Conservation (phyloP, 495 filamentous ascomycete species). For the Penicillium waksmanii region DNA sequence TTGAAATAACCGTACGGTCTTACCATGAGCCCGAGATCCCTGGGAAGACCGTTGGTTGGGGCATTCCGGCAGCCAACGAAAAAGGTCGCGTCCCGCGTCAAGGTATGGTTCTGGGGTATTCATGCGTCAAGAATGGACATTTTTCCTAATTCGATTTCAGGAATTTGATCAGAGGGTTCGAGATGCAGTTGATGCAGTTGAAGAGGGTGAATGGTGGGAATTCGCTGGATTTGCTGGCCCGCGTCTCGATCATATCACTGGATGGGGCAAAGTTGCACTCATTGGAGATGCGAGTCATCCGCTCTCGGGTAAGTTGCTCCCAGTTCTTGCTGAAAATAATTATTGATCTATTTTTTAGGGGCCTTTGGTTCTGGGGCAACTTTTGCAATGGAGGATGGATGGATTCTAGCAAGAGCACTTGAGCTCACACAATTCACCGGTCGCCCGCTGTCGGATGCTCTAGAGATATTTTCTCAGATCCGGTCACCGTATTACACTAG, state of each 20-base stretch:
- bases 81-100: conserved; percentile 33
- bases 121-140: not conserved
- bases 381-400: conserved; percentile 56
- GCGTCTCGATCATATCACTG: conserved; percentile 39
- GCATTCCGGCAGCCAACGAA: conserved; percentile 47
- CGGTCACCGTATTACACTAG: conserved; percentile 47
- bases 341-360: conserved; percentile 11
- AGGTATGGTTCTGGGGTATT: conserved; percentile 19
- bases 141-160: conserved; percentile 21
- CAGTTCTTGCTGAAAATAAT: not conserved
- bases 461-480: conserved; percentile 47
- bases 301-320: conserved; percentile 34
- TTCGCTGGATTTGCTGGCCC: conserved; percentile 48
- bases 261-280: conserved; percentile 50
- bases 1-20: conserved; percentile 30
- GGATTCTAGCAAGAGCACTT: conserved; percentile 48
- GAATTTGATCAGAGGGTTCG: conserved; percentile 39
- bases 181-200: conserved; percentile 38
- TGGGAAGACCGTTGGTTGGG: conserved; percentile 49
- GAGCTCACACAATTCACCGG: conserved; percentile 26
- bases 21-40: conserved; percentile 25
- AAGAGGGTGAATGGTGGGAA: conserved; percentile 45
- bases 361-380: conserved; percentile 54
- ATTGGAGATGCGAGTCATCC: conserved; percentile 56
- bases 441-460: conserved; percentile 31